Conservation (phyloP, 1,139 yeast genomes). For the Diutina pseudorugosa region DNA sequence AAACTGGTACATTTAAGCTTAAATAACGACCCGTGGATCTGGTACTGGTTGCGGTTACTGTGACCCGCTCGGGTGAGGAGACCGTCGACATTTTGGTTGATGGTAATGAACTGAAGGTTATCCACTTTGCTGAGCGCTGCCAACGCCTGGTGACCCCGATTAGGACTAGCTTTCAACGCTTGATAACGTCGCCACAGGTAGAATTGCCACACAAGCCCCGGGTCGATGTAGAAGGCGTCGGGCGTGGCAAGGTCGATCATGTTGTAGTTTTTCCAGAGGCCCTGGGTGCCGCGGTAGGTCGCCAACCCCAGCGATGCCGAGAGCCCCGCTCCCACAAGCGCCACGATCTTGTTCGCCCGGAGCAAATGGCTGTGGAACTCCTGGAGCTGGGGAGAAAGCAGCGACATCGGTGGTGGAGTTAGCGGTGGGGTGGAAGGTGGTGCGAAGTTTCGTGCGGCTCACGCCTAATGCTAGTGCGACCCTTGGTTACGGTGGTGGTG, state of each 20-base stretch:
- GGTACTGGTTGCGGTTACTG: constrained; percentile 34
- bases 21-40: constrained; percentile 73
- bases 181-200: constrained; percentile 56
- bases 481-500: too few species aligned
- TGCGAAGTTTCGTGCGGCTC: neutral
- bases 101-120: constrained; percentile 35
- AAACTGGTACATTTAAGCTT: constrained; percentile 65
- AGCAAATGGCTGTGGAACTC: constrained; percentile 49
- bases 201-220: constrained; percentile 84
- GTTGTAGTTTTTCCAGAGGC: constrained; percentile 68
- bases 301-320: constrained; percentile 70
- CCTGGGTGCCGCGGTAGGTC: constrained; percentile 61
- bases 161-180: constrained; percentile 61
- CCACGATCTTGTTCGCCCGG: constrained; percentile 46
- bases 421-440: neutral
- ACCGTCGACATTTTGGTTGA: constrained; percentile 81
- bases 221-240: constrained; percentile 74
- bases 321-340: constrained; percentile 77
- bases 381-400: constrained; percentile 8
- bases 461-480: too few species aligned
- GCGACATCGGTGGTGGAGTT: neutral
- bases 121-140: constrained; percentile 26
- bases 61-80: constrained; percentile 57
- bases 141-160: constrained; percentile 58
- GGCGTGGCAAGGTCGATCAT: constrained; percentile 84